A percentile compares a stretch with the other conserved stretches of the same genome.
phyloP scores from a whole-genome alignment of 352 stramenopile species.

The Phytophthora vignae region DNA sequence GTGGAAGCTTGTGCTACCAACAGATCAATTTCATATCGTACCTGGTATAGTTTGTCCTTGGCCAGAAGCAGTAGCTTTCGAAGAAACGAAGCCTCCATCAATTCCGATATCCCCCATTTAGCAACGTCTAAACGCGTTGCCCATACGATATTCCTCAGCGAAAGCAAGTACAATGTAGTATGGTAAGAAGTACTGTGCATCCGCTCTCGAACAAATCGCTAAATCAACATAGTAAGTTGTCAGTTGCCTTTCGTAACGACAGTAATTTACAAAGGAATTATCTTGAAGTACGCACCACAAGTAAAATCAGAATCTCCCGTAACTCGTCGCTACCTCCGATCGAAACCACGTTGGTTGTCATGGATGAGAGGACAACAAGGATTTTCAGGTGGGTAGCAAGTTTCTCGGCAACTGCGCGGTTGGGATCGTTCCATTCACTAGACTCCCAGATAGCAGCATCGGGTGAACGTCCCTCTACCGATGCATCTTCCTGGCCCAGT shows the following conservation, averaged over 20 bases:
- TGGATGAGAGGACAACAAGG: conserved; percentile 24
- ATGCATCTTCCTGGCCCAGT: conserved; percentile 10
- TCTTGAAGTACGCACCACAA: conserved; percentile 18
- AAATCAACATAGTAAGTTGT: not conserved
- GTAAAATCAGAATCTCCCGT: conserved; percentile 18
- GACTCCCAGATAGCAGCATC: conserved; percentile 10
- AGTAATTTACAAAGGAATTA: not conserved
- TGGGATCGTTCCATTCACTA: conserved; percentile 24
- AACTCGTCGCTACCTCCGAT: conserved; percentile 31
- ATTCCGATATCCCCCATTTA: conserved; percentile 26
- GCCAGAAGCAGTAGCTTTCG: conserved; percentile 24
- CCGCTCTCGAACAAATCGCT: conserved; percentile 29
- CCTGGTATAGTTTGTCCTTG: conserved; percentile 24
- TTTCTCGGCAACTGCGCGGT: conserved; percentile 16
- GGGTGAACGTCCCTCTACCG: not conserved
- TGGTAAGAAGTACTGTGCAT: conserved; percentile 12
- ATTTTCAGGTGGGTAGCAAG: conserved; percentile 20
- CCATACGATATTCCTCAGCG: conserved; percentile 33
- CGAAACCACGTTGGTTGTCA: conserved; percentile 25
- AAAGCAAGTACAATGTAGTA: conserved; percentile 24
- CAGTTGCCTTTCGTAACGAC: not conserved
- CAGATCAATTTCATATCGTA: not conserved
- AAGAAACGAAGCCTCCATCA: conserved; percentile 25
- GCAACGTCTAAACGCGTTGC: conserved; percentile 15
- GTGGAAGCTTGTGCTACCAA: not conserved